phyloP scores from a whole-genome alignment of 345 rosid genomes.

The Rhodomyrtus tomentosa region DNA sequence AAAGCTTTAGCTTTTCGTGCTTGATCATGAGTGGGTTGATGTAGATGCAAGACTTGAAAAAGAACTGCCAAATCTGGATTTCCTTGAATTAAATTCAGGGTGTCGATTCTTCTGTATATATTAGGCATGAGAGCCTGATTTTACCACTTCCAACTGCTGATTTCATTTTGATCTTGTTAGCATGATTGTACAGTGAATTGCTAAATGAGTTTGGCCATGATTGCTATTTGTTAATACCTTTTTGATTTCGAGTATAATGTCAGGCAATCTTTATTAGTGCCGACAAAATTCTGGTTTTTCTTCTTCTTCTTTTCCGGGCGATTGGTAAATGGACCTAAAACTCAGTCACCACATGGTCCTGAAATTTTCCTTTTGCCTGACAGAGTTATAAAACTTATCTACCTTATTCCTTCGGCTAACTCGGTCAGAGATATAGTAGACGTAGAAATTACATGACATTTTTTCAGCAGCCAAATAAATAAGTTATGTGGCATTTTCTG shows the following conservation, averaged over 20 bases:
- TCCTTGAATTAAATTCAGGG: background rate
- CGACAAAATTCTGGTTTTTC: background rate
- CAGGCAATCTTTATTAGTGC: accelerated
- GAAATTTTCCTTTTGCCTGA: background rate
- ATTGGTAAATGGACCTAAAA: background rate
- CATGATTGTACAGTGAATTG: too few relatives aligned
- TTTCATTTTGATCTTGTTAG: too few relatives aligned
- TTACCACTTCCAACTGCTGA: background rate
- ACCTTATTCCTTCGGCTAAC: background rate
- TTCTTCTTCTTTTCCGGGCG: too few relatives aligned
- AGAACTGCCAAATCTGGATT: background rate
- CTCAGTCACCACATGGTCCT: background rate
- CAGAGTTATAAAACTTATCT: background rate
- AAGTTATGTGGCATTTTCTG: background rate
- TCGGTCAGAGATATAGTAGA: background rate
- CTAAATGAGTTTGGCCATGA: too few relatives aligned
- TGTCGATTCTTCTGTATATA: background rate
- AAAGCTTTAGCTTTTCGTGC: background rate
- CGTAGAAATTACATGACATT: background rate
- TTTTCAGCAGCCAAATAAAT: background rate
- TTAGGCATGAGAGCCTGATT: background rate
- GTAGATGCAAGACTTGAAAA: background rate
- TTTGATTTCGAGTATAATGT: background rate
- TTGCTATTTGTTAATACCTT: too few relatives aligned
- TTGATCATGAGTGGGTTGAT: background rate